These are phyloP conservation scores for Fusarium falciforme DNA, from an alignment of 2,329 filamentous ascomycete species.

Conservation along the genomic window DNA sequence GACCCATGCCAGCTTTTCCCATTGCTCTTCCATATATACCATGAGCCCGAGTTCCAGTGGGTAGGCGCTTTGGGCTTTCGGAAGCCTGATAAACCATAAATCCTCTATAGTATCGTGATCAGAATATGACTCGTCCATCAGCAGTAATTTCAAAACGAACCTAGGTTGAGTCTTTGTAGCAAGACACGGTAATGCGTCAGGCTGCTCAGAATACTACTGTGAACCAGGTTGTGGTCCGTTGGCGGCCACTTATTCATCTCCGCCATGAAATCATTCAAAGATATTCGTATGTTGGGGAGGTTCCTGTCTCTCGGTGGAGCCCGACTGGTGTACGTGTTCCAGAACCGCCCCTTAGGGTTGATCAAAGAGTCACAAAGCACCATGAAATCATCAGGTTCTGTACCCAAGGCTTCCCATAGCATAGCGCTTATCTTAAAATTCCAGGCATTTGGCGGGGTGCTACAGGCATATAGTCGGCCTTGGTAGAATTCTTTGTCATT, in stretches of 20 bases:
- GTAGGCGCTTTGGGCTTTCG: not conserved
- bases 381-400: not conserved
- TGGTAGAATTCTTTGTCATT: not conserved
- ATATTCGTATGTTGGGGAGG: not conserved
- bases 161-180: not conserved
- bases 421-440: not conserved
- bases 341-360: not conserved
- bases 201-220: not conserved
- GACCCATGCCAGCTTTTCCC: not conserved
- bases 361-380: not conserved
- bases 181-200: not conserved
- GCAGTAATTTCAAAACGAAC: not conserved
- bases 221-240: not conserved
- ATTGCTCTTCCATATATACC: conserved; percentile 3
- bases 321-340: not conserved
- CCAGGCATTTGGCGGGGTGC: not conserved
- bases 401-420: not conserved
- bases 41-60: conserved; percentile 1
- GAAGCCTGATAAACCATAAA: not conserved
- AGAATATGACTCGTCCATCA: not conserved
- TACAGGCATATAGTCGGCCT: not conserved
- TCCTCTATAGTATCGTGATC: not conserved
- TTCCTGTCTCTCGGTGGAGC: not conserved
- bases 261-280: not conserved
- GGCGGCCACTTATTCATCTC: not conserved